A percentile compares a stretch with the other conserved stretches of the same genome.
phyloP scores from a whole-genome alignment of 2,329 filamentous ascomycete genomes.

The Xylaria arbuscula region DNA sequence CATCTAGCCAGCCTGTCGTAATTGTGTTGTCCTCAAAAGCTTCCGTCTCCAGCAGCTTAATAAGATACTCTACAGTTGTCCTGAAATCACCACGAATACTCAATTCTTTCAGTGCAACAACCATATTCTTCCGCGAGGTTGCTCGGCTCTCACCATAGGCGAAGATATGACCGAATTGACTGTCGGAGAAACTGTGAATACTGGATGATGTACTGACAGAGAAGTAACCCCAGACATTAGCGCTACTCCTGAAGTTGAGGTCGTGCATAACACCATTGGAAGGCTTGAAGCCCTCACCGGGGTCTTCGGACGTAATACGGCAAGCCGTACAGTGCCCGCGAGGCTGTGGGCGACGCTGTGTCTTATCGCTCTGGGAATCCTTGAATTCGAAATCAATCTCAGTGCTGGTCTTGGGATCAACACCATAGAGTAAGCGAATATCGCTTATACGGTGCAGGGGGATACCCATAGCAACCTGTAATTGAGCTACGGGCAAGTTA shows the following conservation, averaged over 20 bases:
- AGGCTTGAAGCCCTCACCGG: conserved; percentile 99
- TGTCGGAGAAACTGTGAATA: conserved; percentile 99
- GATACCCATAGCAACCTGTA: conserved; percentile 98
- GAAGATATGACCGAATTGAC: conserved; percentile 99
- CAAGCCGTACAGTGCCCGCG: conserved; percentile 98
- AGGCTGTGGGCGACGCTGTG: conserved; percentile 88
- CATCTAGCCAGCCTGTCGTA: conserved; percentile 97
- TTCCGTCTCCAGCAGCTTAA: conserved; percentile 97
- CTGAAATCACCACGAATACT: conserved; percentile 99
- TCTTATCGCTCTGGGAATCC: conserved; percentile 81
- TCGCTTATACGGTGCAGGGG: conserved; percentile 95
- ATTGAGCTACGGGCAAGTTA: conserved; percentile 94
- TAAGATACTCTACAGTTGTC: conserved; percentile 98
- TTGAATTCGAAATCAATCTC: conserved; percentile 98
- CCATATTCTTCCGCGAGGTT: conserved; percentile 98
- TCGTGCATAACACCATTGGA: conserved; percentile 99
- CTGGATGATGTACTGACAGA: conserved; percentile 95
- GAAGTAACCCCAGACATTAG: conserved; percentile 99
- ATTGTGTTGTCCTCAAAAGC: conserved; percentile 99
- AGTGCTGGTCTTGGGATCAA: conserved; percentile 85
- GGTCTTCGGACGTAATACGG: conserved; percentile 98
- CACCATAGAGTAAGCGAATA: conserved; percentile 94
- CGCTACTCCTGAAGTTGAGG: conserved; percentile 97
- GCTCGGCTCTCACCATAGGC: conserved; percentile 98
- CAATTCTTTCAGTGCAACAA: conserved; percentile 96